Percentiles rank a stretch among this genome's conserved stretches.
phyloP scores from a whole-genome alignment of 768 basidiomycete genomes.

The Mycena albidolilacea region DNA sequence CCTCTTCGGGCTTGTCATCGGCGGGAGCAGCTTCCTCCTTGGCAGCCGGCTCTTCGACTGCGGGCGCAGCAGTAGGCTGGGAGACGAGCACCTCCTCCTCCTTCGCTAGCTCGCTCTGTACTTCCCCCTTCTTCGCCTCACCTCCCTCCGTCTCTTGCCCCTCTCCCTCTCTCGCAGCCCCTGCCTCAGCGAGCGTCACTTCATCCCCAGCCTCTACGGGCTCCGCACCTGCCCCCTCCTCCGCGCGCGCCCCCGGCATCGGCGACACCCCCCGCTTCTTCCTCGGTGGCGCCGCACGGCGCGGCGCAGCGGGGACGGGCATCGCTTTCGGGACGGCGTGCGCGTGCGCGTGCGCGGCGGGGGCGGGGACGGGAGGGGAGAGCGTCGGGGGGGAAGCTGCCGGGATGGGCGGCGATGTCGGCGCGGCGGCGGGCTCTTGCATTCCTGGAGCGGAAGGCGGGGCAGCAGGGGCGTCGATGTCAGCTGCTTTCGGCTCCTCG shows the following conservation, averaged over 20 bases:
- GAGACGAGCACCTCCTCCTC: no score
- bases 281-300: slow-evolving; percentile 82
- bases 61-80: no score
- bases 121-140: no score
- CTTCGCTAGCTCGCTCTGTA: no score
- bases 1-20: not conserved
- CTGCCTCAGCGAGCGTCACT: no score
- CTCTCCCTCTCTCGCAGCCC: no score
- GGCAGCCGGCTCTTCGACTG: no score
- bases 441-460: no score
- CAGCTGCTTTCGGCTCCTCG: not conserved
- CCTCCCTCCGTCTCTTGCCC: no score
- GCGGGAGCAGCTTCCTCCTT: no score
- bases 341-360: not conserved
- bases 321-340: slow-evolving; percentile 55
- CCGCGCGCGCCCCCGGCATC: slow-evolving; percentile 44
- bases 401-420: not conserved
- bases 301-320: slow-evolving; percentile 82
- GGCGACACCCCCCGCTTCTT: slow-evolving; percentile 72
- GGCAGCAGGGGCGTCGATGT: not conserved
- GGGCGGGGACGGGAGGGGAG: not conserved
- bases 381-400: not conserved
- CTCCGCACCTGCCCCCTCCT: not conserved
- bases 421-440: not conserved
- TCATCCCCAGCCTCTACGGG: no score